A percentile compares a stretch with the other conserved stretches of the same genome.
These are phyloP conservation scores for Aspergillus fijiensis DNA, from an alignment of 2,329 filamentous ascomycete species.

Conservation along the genomic window DNA sequence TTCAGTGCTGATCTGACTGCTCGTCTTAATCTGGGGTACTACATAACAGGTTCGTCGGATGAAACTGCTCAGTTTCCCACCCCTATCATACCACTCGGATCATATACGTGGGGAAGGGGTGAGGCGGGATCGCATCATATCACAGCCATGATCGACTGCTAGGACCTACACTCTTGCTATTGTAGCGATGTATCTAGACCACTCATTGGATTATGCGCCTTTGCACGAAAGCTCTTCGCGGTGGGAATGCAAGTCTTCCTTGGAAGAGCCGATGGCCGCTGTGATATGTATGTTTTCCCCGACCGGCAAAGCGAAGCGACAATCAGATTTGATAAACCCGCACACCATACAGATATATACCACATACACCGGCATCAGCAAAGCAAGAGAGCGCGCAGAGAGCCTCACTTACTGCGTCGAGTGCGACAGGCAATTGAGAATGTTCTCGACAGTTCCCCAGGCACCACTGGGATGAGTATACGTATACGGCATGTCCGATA, in stretches of 20 bases:
- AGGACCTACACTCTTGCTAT: neutral
- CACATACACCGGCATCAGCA: too few relatives aligned
- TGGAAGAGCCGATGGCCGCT: neutral
- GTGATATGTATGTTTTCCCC: neutral
- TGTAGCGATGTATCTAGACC: neutral
- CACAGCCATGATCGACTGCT: neutral
- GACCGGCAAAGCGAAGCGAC: neutral
- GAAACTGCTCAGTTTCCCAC: neutral
- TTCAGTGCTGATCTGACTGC: neutral
- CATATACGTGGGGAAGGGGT: neutral
- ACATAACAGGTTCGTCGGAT: neutral
- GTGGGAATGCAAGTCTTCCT: neutral
- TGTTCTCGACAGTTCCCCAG: neutral
- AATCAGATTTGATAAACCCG: neutral
- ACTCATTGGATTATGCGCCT: neutral
- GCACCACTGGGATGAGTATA: neutral
- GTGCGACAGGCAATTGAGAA: neutral
- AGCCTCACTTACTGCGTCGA: neutral
- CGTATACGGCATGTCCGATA: neutral
- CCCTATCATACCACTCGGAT: neutral
- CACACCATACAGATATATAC: neutral
- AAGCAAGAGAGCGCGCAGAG: too few relatives aligned
- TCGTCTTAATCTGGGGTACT: neutral
- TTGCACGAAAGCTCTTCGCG: neutral
- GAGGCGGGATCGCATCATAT: neutral